These are phyloP conservation scores for Chrysoporthe puriensis DNA, from an alignment of 2,329 filamentous ascomycete genomes.

Conservation along the genomic window DNA sequence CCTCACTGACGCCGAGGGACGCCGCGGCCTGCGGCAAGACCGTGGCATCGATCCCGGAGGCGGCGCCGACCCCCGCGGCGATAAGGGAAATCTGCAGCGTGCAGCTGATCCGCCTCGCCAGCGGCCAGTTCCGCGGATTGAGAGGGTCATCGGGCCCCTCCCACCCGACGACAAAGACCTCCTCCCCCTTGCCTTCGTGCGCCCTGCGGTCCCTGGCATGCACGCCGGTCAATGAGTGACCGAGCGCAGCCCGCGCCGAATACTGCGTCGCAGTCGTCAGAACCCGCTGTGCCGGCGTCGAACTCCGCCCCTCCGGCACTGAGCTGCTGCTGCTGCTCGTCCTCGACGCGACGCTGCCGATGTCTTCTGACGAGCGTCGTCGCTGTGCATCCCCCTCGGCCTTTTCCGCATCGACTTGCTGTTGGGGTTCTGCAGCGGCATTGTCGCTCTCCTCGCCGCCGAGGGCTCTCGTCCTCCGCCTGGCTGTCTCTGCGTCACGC, in stretches of 20 bases:
- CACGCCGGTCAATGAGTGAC: constrained; percentile 38
- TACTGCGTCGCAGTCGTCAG: constrained; percentile 30
- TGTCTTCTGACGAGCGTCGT: constrained; percentile 8
- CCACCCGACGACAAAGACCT: constrained; percentile 45
- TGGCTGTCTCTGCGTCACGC: constrained; percentile 31
- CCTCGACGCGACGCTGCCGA: background rate
- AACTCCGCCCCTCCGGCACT: background rate
- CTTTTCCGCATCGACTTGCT: constrained; percentile 11
- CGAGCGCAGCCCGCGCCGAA: constrained; percentile 32
- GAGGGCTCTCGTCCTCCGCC: constrained; percentile 27
- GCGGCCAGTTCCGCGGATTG: constrained; percentile 44
- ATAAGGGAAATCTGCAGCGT: constrained; percentile 51
- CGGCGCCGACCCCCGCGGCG: constrained; percentile 53
- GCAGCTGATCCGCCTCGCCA: constrained; percentile 39
- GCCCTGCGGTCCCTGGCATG: constrained; percentile 34
- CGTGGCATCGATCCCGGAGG: constrained; percentile 56
- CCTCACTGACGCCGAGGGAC: constrained; percentile 52
- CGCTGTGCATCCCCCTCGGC: background rate
- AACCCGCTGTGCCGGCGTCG: constrained; percentile 19
- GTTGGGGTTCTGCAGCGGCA: background rate
- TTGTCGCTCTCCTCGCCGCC: constrained; percentile 15
- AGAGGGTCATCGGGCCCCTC: constrained; percentile 41
- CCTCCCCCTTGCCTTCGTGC: constrained; percentile 33
- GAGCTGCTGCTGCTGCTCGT: background rate
- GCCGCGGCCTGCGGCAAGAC: constrained; percentile 48